Percentiles rank a stretch among this genome's conserved stretches.
Conservation (phyloP, 1,139 yeast species). For the Geotrichum aggregatum region DNA sequence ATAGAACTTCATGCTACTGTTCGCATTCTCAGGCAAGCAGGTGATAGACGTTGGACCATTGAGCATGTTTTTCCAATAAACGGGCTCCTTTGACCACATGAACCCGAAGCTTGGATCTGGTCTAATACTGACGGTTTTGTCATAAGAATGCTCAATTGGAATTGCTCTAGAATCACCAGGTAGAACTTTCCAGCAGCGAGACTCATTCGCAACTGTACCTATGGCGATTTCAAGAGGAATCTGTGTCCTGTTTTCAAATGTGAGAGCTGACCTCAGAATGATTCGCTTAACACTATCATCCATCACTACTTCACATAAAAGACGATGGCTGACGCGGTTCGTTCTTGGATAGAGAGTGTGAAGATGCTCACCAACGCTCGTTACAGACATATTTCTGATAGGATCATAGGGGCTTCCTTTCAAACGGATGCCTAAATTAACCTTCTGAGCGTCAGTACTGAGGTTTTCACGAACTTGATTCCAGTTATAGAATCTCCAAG, state of each 20-base stretch:
- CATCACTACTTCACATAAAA: slow-evolving; percentile 65
- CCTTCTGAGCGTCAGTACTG: slow-evolving; percentile 58
- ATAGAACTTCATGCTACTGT: slow-evolving; percentile 47
- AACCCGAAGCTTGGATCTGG: slow-evolving; percentile 57
- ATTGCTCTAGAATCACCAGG: slow-evolving; percentile 59
- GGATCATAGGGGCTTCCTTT: slow-evolving; percentile 53
- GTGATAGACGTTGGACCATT: slow-evolving; percentile 51
- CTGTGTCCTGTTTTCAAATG: slow-evolving; percentile 67
- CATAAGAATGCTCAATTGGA: slow-evolving; percentile 68
- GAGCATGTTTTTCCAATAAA: slow-evolving; percentile 65
- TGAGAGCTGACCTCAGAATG: slow-evolving; percentile 67
- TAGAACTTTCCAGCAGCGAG: slow-evolving; percentile 37
- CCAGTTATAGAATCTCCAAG: slow-evolving; percentile 98
- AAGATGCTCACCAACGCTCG: slow-evolving; percentile 80
- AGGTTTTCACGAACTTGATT: slow-evolving; percentile 74
- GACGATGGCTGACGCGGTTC: slow-evolving; percentile 62
- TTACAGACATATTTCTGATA: slow-evolving; percentile 57
- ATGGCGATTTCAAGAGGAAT: slow-evolving; percentile 48
- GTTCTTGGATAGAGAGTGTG: slow-evolving; percentile 63
- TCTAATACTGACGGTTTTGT: slow-evolving; percentile 53
- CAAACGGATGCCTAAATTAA: slow-evolving; percentile 58
- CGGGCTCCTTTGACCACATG: slow-evolving; percentile 59
- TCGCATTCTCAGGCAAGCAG: slow-evolving; percentile 47
- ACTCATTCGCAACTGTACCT: slow-evolving; percentile 24
- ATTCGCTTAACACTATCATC: slow-evolving; percentile 76